Conservation (phyloP, 2,329 filamentous ascomycete genomes). For the Penicillium sp. region DNA sequence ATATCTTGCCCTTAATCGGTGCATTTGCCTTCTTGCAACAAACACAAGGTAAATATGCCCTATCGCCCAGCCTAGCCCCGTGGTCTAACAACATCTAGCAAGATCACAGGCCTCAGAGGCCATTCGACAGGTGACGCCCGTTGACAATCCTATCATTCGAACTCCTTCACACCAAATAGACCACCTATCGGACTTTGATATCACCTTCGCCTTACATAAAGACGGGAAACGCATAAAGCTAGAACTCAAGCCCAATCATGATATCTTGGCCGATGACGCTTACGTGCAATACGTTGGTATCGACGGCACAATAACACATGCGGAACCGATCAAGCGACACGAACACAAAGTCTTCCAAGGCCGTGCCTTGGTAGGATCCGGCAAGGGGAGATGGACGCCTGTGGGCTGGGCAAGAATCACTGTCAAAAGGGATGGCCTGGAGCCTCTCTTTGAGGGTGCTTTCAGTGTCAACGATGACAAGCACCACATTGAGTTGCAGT, state of each 20-base stretch:
- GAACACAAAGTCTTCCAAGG: conserved; percentile 85
- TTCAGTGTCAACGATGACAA: conserved; percentile 79
- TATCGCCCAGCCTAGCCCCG: neutral
- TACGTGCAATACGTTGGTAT: conserved; percentile 67
- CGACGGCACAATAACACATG: conserved; percentile 65
- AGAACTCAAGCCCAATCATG: conserved; percentile 82
- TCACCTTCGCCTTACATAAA: conserved; percentile 73
- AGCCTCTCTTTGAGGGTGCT: conserved; percentile 84
- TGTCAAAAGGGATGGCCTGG: conserved; percentile 69
- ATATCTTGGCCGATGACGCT: conserved; percentile 76
- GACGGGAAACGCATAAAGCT: conserved; percentile 71
- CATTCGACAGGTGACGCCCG: conserved; percentile 67
- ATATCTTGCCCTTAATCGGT: conserved; percentile 17
- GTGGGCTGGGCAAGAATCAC: conserved; percentile 85
- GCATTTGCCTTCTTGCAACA: conserved; percentile 17
- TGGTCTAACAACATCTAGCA: conserved; percentile 44
- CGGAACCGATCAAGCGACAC: conserved; percentile 68
- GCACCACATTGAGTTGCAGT: conserved; percentile 78
- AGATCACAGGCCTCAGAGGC: conserved; percentile 74
- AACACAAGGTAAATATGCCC: conserved; percentile 14
- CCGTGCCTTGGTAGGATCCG: conserved; percentile 65
- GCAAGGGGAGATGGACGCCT: conserved; percentile 68
- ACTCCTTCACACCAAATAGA: conserved; percentile 76
- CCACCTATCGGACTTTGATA: conserved; percentile 77
- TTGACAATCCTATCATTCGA: conserved; percentile 74